Percentiles rank a stretch among this genome's conserved stretches.
These are phyloP conservation scores for Tolypocladium pustulatum DNA, from an alignment of 2,329 filamentous ascomycete species.

Conservation along the genomic window DNA sequence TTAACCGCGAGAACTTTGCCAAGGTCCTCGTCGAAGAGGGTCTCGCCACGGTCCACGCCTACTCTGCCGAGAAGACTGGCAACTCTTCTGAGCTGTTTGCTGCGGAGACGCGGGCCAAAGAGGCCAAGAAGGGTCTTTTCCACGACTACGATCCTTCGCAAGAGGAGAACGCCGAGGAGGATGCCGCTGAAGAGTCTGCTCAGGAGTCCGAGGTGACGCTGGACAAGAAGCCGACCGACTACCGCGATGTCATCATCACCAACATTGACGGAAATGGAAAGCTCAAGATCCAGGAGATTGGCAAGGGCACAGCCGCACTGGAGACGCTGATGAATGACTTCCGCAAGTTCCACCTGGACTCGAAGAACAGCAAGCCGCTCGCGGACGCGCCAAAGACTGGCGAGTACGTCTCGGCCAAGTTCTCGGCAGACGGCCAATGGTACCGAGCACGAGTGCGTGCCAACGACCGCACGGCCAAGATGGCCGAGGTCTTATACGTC, in stretches of 20 bases:
- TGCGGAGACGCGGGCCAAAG: slow-evolving; percentile 83
- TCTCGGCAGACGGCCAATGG: slow-evolving; percentile 83
- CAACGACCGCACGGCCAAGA: slow-evolving; percentile 84
- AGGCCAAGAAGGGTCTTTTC: slow-evolving; percentile 80
- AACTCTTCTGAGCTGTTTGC: slow-evolving; percentile 79
- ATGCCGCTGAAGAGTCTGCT: slow-evolving; percentile 37
- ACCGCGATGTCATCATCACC: slow-evolving; percentile 87
- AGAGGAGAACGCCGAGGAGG: slow-evolving; percentile 51
- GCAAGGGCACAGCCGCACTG: slow-evolving; percentile 73
- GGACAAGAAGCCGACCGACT: slow-evolving; percentile 65
- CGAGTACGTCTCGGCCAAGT: slow-evolving; percentile 83
- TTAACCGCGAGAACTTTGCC: slow-evolving; percentile 92
- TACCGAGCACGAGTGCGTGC: slow-evolving; percentile 85
- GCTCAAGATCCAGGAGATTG: slow-evolving; percentile 86
- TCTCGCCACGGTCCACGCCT: slow-evolving; percentile 81
- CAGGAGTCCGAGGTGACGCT: slow-evolving; percentile 40
- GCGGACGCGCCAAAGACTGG: slow-evolving; percentile 75
- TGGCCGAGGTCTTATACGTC: slow-evolving; percentile 84
- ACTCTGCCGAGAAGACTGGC: slow-evolving; percentile 91
- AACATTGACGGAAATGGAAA: slow-evolving; percentile 74
- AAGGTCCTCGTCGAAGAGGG: slow-evolving; percentile 91
- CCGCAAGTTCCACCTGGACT: slow-evolving; percentile 79
- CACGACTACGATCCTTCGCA: slow-evolving; percentile 87
- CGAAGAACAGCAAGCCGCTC: slow-evolving; percentile 66
- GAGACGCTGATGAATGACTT: slow-evolving; percentile 86